phyloP scores from a whole-genome alignment of 2,329 filamentous ascomycete species.

The Alternaria triticimaculans region DNA sequence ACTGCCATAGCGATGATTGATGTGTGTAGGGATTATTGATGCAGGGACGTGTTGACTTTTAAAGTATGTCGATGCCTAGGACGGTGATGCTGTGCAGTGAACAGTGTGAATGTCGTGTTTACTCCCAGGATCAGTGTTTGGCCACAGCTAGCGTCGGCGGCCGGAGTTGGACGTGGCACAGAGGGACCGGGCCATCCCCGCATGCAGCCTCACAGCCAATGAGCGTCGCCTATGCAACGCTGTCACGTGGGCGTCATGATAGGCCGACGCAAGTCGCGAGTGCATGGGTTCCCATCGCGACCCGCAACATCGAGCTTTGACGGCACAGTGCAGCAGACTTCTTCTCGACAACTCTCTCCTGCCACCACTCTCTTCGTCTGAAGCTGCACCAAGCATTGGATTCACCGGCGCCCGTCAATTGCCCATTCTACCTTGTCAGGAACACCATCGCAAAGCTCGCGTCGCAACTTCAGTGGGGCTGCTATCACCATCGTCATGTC shows the following conservation, averaged over 20 bases:
- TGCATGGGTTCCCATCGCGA: conserved; percentile 12
- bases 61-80: conserved; percentile 2
- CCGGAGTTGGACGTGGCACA: conserved; percentile 12
- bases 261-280: conserved; percentile 20
- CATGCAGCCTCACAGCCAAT: conserved; percentile 2
- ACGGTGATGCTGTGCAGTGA: neutral
- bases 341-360: neutral
- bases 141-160: conserved; percentile 3
- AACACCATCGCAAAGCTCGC: conserved; percentile 11
- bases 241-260: conserved; percentile 38
- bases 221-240: neutral
- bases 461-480: conserved; percentile 20
- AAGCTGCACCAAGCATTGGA: conserved; percentile 13
- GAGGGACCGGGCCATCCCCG: conserved; percentile 1
- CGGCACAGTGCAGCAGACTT: conserved; percentile 5
- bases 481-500: conserved; percentile 70
- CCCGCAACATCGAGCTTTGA: conserved; percentile 5
- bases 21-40: conserved; percentile 19
- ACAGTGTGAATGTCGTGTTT: conserved; percentile 21
- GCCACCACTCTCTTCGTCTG: neutral
- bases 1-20: conserved; percentile 37
- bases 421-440: conserved; percentile 1
- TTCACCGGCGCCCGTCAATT: conserved; percentile 8
- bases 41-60: neutral
- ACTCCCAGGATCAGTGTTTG: conserved; percentile 25